Percentiles rank a stretch among this genome's conserved stretches.
Evolutionary conservation across 345 rosid species (phyloP).

Genomic region (Gossypium mustelinum): DNA sequence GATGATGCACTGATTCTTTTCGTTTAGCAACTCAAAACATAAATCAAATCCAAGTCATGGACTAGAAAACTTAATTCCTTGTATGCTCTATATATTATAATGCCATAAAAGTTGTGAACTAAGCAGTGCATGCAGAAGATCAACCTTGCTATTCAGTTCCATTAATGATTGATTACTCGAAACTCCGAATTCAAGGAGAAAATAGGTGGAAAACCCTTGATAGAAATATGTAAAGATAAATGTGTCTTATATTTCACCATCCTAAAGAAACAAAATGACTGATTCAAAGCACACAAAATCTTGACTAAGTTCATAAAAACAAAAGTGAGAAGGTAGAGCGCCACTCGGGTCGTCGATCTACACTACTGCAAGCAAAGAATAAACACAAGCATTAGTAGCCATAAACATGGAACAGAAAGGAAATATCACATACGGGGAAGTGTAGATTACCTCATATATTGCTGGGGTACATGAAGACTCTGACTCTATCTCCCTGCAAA

Average conservation of each 20-base stretch:
- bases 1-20: neutral
- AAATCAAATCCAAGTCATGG: neutral
- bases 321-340: neutral
- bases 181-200: neutral
- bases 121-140: neutral
- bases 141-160: neutral
- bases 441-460: slow-evolving; percentile 63
- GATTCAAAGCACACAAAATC: neutral
- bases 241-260: neutral
- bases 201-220: neutral
- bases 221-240: neutral
- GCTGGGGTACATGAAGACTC: slow-evolving; percentile 96
- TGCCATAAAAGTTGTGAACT: neutral
- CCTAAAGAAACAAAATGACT: slow-evolving; percentile 3
- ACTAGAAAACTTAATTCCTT: neutral
- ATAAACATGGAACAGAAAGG: neutral
- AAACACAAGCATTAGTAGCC: neutral
- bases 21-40: neutral
- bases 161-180: neutral
- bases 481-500: slow-evolving; percentile 65
- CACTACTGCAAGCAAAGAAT: slow-evolving; percentile 11
- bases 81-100: neutral
- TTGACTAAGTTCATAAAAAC: neutral
- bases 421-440: neutral
- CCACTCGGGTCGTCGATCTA: neutral